Percentiles rank a stretch among this genome's conserved stretches.
Evolutionary conservation across 768 basidiomycete genomes (phyloP).

Genomic region (Mycena venus): DNA sequence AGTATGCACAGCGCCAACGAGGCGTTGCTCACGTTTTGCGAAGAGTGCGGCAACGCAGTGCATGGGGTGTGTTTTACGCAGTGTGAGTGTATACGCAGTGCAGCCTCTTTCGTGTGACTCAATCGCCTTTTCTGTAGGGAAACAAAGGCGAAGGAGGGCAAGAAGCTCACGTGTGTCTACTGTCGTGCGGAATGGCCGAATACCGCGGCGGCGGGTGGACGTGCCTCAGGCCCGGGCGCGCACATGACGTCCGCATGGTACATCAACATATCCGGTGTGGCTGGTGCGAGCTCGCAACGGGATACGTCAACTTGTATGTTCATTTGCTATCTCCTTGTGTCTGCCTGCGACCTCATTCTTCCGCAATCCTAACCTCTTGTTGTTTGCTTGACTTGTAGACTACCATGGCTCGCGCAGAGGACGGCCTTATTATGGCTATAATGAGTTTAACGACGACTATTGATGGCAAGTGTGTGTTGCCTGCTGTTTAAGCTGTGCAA

Average conservation of each 20-base stretch:
- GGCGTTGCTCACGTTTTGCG: slow-evolving; percentile 68
- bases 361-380: too few species aligned
- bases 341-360: too few species aligned
- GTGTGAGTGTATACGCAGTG: slow-evolving; percentile 61
- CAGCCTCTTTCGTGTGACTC: not conserved
- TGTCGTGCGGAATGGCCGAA: slow-evolving; percentile 76
- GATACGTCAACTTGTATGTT: slow-evolving; percentile 77
- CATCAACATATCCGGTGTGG: slow-evolving; percentile 70
- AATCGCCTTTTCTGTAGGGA: slow-evolving; percentile 42
- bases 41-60: slow-evolving; percentile 76
- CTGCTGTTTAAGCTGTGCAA: too few species aligned
- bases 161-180: slow-evolving; percentile 77
- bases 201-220: slow-evolving; percentile 32
- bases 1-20: slow-evolving; percentile 67
- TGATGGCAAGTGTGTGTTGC: not conserved
- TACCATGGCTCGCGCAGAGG: slow-evolving; percentile 55
- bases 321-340: too few species aligned
- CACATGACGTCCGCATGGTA: slow-evolving; percentile 56
- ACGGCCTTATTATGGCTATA: slow-evolving; percentile 39
- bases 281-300: slow-evolving; percentile 70
- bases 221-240: slow-evolving; percentile 29
- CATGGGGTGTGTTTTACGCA: slow-evolving; percentile 83
- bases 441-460: slow-evolving; percentile 13
- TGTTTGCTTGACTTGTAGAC: slow-evolving; percentile 41
- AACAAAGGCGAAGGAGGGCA: slow-evolving; percentile 50